Evolutionary conservation across 345 rosid species (phyloP).

Genomic region (Corymbia maculata): DNA sequence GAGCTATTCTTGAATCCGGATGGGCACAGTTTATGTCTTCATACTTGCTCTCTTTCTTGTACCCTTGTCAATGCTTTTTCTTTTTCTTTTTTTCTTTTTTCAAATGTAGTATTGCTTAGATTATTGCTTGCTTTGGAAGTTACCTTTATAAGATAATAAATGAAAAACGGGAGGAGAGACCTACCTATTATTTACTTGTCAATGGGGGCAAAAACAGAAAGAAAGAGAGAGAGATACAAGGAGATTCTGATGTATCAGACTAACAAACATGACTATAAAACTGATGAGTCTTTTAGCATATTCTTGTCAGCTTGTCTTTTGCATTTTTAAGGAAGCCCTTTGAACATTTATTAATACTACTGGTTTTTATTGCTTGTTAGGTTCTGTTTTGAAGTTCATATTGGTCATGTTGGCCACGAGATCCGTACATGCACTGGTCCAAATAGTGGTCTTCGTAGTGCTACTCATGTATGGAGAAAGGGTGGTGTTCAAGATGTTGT

Average conservation of each 20-base stretch:
- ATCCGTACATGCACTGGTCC: constrained; percentile 77
- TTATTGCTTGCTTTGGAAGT: neutral
- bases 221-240: neutral
- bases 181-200: neutral
- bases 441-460: constrained; percentile 51
- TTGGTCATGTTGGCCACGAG: constrained; percentile 64
- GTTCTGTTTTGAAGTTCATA: constrained; percentile 64
- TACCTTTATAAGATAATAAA: neutral
- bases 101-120: neutral
- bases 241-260: neutral
- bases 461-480: constrained; percentile 69
- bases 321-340: neutral
- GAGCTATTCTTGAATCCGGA: neutral
- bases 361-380: constrained; percentile 12
- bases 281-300: neutral
- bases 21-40: neutral
- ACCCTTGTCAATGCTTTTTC: neutral
- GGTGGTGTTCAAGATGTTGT: constrained; percentile 51
- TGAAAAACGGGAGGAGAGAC: neutral
- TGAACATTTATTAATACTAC: neutral
- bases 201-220: neutral
- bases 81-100: neutral
- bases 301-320: neutral
- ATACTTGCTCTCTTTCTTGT: neutral
- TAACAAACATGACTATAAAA: neutral